A percentile compares a stretch with the other conserved stretches of the same genome.
Conservation (phyloP, 169 alveolate genomes). For the Eimeria mitis region DNA sequence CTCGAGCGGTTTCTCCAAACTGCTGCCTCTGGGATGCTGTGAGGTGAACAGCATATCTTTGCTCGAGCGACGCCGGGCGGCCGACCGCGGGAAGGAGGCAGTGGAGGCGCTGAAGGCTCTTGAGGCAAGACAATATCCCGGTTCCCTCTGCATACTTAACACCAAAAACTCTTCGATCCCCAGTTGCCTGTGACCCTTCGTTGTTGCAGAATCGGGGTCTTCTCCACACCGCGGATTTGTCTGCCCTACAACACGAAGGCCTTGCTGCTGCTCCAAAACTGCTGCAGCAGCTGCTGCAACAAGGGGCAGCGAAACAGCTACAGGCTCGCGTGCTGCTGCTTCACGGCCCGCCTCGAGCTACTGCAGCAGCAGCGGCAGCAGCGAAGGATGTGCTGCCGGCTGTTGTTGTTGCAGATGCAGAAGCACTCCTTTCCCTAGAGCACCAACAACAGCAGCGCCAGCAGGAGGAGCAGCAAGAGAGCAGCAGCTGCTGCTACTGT, state of each 20-base stretch:
- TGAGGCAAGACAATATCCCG: background rate
- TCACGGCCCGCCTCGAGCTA: slow-evolving; percentile 54
- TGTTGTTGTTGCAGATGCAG: slow-evolving; percentile 66
- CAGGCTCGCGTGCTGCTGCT: slow-evolving; percentile 74
- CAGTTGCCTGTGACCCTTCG: background rate
- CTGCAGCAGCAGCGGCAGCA: slow-evolving; percentile 50
- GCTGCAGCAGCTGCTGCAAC: slow-evolving; percentile 64
- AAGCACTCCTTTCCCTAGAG: slow-evolving; percentile 50
- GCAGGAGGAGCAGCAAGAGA: slow-evolving; percentile 9
- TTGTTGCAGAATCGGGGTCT: slow-evolving; percentile 55
- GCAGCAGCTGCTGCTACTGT: slow-evolving; percentile 40
- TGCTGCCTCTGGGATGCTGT: slow-evolving; percentile 23
- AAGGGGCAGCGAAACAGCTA: slow-evolving; percentile 31
- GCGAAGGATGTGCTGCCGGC: slow-evolving; percentile 45
- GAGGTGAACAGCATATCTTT: background rate
- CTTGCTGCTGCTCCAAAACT: slow-evolving; percentile 42
- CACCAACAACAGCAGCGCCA: slow-evolving; percentile 47
- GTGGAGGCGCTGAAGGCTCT: slow-evolving; percentile 10
- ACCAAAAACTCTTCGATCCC: background rate
- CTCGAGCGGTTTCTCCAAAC: slow-evolving; percentile 5
- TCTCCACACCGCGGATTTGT: slow-evolving; percentile 46
- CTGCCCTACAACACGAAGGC: background rate
- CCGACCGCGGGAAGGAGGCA: background rate
- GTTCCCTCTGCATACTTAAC: background rate
- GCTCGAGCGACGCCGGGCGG: slow-evolving; percentile 25